phyloP scores from a whole-genome alignment of 805 yeast genomes.

The Candida incommunis region DNA sequence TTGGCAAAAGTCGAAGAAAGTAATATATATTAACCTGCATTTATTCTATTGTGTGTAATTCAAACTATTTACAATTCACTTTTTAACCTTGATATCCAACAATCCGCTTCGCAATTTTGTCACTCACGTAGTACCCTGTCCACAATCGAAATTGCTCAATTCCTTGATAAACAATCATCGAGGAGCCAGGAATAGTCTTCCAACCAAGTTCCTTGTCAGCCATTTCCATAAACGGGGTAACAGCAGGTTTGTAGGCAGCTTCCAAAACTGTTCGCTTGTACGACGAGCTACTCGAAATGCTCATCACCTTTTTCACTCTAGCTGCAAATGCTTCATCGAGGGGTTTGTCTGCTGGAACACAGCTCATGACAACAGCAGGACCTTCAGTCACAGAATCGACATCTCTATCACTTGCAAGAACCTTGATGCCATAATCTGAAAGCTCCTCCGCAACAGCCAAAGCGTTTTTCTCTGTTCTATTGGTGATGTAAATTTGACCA shows the following conservation, averaged over 20 bases:
- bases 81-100: slow-evolving; percentile 4
- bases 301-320: slow-evolving; percentile 34
- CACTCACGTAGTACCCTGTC: slow-evolving; percentile 26
- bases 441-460: slow-evolving; percentile 43
- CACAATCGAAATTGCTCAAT: slow-evolving; percentile 71
- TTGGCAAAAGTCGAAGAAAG: slow-evolving; percentile 1
- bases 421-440: slow-evolving; percentile 46
- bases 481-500: slow-evolving; percentile 56
- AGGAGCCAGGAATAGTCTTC: slow-evolving; percentile 81
- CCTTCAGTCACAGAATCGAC: slow-evolving; percentile 29
- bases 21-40: neutral
- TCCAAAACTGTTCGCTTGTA: slow-evolving; percentile 51
- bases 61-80: neutral
- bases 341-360: slow-evolving; percentile 74
- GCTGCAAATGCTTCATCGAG: slow-evolving; percentile 35
- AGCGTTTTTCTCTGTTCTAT: slow-evolving; percentile 63
- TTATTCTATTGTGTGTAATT: neutral
- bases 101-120: slow-evolving; percentile 14
- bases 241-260: slow-evolving; percentile 86
- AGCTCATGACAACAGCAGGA: slow-evolving; percentile 42
- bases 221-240: slow-evolving; percentile 73
- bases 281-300: slow-evolving; percentile 23
- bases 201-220: slow-evolving; percentile 52
- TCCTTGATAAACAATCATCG: slow-evolving; percentile 90
- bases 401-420: slow-evolving; percentile 28